phyloP scores from a whole-genome alignment of 371 early-diverging fungal species.

The Mucor plumbeus region DNA sequence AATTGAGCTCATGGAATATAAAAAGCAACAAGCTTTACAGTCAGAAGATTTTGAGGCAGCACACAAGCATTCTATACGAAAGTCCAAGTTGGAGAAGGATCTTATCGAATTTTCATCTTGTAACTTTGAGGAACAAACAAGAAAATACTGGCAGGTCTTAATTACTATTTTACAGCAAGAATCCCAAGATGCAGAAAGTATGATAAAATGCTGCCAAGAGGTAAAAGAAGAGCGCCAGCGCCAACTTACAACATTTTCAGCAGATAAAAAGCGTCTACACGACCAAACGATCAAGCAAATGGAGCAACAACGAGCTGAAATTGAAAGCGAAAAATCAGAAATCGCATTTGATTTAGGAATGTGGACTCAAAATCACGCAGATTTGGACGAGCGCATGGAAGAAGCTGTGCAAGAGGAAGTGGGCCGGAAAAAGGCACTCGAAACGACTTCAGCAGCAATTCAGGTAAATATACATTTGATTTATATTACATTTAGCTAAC shows the following conservation, averaged over 20 bases:
- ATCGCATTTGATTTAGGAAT: constrained; percentile 20
- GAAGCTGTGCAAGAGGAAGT: constrained; percentile 16
- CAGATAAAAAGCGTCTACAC: neutral
- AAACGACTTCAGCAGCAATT: neutral
- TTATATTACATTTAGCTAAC: neutral
- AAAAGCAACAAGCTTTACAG: neutral
- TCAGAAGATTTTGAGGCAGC: neutral
- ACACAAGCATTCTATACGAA: neutral
- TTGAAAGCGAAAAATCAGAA: constrained; percentile 6
- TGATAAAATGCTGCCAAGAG: neutral
- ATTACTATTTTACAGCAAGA: neutral
- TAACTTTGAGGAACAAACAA: neutral
- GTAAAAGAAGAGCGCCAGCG: neutral
- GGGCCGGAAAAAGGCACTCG: neutral
- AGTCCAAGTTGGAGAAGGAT: neutral
- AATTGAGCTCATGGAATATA: neutral
- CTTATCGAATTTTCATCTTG: neutral
- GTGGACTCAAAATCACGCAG: constrained; percentile 18
- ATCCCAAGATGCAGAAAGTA: neutral
- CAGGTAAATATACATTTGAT: neutral
- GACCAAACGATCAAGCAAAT: neutral
- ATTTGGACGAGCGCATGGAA: constrained; percentile 17
- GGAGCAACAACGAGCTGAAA: neutral
- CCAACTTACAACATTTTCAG: neutral
- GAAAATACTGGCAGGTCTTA: neutral